These are phyloP conservation scores for Tricholoma bakamatsutake DNA, from an alignment of 768 basidiomycete genomes.

Conservation along the genomic window DNA sequence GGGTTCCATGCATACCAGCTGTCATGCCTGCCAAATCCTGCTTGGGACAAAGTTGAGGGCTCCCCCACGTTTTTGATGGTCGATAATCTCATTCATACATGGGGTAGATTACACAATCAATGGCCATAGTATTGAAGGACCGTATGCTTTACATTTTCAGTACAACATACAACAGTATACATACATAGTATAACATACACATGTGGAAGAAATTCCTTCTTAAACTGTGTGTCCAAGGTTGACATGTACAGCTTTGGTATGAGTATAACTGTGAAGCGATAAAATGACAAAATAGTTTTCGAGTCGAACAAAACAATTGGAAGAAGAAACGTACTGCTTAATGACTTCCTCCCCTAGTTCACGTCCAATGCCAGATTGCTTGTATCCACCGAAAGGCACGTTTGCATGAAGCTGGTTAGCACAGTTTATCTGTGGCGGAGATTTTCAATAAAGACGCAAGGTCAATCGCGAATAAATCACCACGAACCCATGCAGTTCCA, in stretches of 20 bases:
- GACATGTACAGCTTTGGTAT: neutral
- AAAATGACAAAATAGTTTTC: neutral
- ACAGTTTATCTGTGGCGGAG: slow-evolving; percentile 35
- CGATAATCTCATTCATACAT: too few species aligned
- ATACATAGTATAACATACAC: too few species aligned
- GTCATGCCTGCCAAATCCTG: too few species aligned
- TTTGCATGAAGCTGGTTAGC: slow-evolving; percentile 43
- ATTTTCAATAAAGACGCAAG: neutral
- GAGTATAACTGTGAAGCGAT: neutral
- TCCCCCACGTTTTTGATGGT: too few species aligned
- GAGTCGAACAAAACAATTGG: neutral
- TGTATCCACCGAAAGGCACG: slow-evolving; percentile 5
- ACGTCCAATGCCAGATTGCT: slow-evolving; percentile 1
- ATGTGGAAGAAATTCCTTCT: neutral
- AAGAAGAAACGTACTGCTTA: neutral
- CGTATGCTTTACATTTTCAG: too few species aligned
- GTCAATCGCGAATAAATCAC: neutral
- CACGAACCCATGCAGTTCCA: slow-evolving; percentile 67
- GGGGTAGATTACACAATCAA: too few species aligned
- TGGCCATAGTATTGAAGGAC: too few species aligned
- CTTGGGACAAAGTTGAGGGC: too few species aligned
- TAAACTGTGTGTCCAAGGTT: neutral
- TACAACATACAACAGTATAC: too few species aligned
- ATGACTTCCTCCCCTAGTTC: neutral
- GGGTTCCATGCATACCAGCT: too few species aligned